phyloP scores from a whole-genome alignment of 805 yeast species.

The Wickerhamomyces kurtzmanii region DNA sequence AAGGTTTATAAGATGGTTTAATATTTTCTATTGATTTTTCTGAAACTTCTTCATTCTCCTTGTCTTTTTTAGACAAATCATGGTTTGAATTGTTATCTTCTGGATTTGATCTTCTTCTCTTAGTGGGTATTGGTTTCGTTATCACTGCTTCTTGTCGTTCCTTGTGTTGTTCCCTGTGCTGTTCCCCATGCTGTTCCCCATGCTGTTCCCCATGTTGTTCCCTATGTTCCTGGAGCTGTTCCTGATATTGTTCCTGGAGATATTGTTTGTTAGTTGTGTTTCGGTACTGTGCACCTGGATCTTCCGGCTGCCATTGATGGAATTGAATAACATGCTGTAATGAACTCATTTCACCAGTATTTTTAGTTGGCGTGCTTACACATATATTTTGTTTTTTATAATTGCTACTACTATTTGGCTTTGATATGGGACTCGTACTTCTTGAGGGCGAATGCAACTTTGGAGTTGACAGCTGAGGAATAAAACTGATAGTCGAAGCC shows the following conservation, averaged over 20 bases:
- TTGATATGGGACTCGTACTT: background rate
- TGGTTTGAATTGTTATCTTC: constrained; percentile 4
- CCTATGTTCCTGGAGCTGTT: too few relatives aligned
- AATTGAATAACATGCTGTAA: too few relatives aligned
- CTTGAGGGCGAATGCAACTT: background rate
- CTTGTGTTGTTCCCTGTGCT: too few relatives aligned
- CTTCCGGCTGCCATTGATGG: constrained; percentile 19
- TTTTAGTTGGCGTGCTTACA: constrained; percentile 1
- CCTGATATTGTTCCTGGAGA: too few relatives aligned
- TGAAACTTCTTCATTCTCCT: constrained; percentile 1
- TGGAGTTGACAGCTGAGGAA: constrained; percentile 6
- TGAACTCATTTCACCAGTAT: constrained; percentile 17
- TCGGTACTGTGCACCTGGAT: too few relatives aligned
- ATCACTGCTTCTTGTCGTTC: constrained; percentile 14
- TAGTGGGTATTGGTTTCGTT: constrained; percentile 15
- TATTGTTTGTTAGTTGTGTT: too few relatives aligned
- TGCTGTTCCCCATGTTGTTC: too few relatives aligned
- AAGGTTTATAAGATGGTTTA: too few relatives aligned
- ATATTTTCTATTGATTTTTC: constrained; percentile 2
- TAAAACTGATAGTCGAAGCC: constrained; percentile 11
- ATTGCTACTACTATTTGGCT: background rate
- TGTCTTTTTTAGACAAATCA: background rate
- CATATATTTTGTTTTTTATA: too few relatives aligned
- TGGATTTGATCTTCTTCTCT: constrained; percentile 9
- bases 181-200: too few relatives aligned